Evolutionary conservation across 129 eudicot species (phyloP), one percentile per base, ranked within the genome.

Genomic region (Lonicera japonica): DNA sequence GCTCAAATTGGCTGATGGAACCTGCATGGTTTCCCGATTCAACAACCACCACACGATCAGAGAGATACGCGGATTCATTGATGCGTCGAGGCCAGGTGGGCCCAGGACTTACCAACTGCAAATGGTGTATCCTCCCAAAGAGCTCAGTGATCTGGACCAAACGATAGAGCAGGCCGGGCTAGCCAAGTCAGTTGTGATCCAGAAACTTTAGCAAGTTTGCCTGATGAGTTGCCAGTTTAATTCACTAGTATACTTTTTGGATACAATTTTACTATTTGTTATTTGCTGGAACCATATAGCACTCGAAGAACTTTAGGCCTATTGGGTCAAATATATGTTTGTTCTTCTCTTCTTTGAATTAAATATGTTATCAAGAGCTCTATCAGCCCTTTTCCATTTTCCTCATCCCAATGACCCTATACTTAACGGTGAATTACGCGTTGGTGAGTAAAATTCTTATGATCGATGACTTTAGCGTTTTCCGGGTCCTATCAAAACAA

Each of bases 151-250:
- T 87, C 78, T 73, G 54, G 82, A 80, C 56, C 97, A 87, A 88
- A 86, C 95, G 6, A 86, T 91, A 46, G 94, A 87, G 46, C 79
- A 81, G 64, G 94, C 97, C 19, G 97, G 94, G 18, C 66, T 91
- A 41, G 95, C 95, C 39, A 91, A 87, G 75, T 87, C 97, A 0
- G 95, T 91, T 38, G 83, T 91, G 14, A 84, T 91, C 71, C 97
- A 91, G 87, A 91, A 82, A 63, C 81, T 87, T 56, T 90, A 86
- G 67, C 46, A 56, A 62, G 61, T 56, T 72, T 57, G 56, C 60
- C 64, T 24, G 60, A 59, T 19, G 52, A 15, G 11, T 56, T 15
- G 47, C 45, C 22, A 29, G 5, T 15, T 58, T 5, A 16, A 43
- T 43, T 4, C 14, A 43, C 50, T 43, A 10, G 50, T 43, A 14